These are phyloP conservation scores for Daldinia vernicosa DNA, from an alignment of 495 filamentous ascomycete species.

Conservation along the genomic window DNA sequence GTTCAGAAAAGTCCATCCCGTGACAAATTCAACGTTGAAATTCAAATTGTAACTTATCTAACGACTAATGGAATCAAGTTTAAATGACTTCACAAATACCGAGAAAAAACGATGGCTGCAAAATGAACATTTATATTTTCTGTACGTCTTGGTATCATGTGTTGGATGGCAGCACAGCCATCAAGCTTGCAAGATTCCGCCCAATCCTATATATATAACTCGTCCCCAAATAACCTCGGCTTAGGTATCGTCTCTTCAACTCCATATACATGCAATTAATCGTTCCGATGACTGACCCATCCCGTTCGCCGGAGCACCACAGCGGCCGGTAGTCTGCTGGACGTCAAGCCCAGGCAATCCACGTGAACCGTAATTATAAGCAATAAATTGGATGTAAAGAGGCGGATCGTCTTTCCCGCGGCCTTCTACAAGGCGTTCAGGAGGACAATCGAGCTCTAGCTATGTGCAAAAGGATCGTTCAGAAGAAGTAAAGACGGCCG, in stretches of 20 bases:
- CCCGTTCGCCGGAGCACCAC: constrained; percentile 30
- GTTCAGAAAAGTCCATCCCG: no score
- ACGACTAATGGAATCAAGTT: background rate
- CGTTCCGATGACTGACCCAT: constrained; percentile 31
- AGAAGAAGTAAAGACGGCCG: constrained; percentile 42
- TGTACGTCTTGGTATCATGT: constrained; percentile 41
- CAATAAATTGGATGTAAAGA: constrained; percentile 28
- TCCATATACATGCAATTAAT: constrained; percentile 37
- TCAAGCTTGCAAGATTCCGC: constrained; percentile 30
- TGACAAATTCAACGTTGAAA: no score
- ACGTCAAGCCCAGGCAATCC: constrained; percentile 41
- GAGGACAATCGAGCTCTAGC: constrained; percentile 18
- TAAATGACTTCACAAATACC: background rate
- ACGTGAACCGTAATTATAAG: constrained; percentile 47
- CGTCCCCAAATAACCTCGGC: constrained; percentile 25
- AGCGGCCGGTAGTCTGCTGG: constrained; percentile 24
- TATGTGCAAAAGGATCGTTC: constrained; percentile 45
- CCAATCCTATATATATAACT: constrained; percentile 40
- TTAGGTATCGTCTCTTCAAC: constrained; percentile 28
- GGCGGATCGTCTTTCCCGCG: constrained; percentile 26
- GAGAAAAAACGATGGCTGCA: constrained; percentile 1
- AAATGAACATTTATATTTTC: constrained; percentile 30
- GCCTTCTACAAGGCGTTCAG: background rate
- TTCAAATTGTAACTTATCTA: no score
- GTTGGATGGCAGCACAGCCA: constrained; percentile 29